Conservation (phyloP, 345 rosid species). For the Euclidium syriacum region DNA sequence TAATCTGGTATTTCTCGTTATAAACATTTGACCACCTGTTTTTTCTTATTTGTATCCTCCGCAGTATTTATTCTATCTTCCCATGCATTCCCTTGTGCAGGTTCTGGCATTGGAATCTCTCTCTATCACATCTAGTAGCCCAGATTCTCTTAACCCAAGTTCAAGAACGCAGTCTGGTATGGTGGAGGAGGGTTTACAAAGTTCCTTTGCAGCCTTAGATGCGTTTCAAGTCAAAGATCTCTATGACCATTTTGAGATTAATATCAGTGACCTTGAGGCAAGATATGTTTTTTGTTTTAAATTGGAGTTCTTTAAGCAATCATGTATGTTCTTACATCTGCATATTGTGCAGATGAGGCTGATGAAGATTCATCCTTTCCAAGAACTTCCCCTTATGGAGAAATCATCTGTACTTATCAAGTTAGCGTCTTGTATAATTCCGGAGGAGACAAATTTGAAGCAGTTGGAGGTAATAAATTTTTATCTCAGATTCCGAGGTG, state of each 20-base stretch:
- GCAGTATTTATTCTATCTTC: slow-evolving; percentile 6
- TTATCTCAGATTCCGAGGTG: slow-evolving; percentile 1
- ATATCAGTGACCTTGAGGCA: slow-evolving; percentile 58
- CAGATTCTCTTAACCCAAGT: slow-evolving; percentile 32
- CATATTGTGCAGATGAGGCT: slow-evolving; percentile 53
- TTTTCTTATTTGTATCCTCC: neutral
- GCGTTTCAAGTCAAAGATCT: slow-evolving; percentile 45
- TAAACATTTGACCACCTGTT: neutral
- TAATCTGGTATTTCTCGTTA: slow-evolving; percentile 54
- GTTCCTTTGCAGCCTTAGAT: slow-evolving; percentile 26
- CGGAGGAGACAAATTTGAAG: slow-evolving; percentile 55
- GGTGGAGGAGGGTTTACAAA: slow-evolving; percentile 32
- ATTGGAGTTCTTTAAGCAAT: slow-evolving; percentile 9
- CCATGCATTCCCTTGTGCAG: slow-evolving; percentile 34
- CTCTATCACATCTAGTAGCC: slow-evolving; percentile 35
- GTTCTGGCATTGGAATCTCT: slow-evolving; percentile 47
- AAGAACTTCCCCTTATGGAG: slow-evolving; percentile 44
- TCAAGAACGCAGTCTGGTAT: slow-evolving; percentile 31
- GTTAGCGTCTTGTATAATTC: slow-evolving; percentile 51
- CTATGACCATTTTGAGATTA: slow-evolving; percentile 53
- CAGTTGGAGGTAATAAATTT: slow-evolving; percentile 68
- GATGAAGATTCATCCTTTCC: slow-evolving; percentile 33
- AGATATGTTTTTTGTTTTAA: slow-evolving; percentile 11
- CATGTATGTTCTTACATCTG: slow-evolving; percentile 11
- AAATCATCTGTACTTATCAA: slow-evolving; percentile 45